Conservation (phyloP, 371 early-diverging fungal species). For the Mortierella sp. region DNA sequence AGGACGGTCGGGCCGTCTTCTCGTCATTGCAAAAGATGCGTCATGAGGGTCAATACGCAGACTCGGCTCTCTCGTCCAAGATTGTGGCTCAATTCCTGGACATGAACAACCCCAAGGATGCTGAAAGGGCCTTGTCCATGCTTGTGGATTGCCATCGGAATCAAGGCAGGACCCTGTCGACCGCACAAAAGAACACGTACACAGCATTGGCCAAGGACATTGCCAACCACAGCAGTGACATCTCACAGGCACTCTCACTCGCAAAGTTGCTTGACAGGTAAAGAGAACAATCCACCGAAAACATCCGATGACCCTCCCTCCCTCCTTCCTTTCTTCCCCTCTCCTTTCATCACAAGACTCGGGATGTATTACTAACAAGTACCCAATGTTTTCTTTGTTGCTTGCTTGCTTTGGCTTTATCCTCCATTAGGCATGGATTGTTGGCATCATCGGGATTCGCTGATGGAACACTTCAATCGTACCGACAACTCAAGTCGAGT, state of each 20-base stretch:
- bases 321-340: not conserved
- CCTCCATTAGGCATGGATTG: slow-evolving; percentile 29
- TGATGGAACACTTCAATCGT: slow-evolving; percentile 38
- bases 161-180: slow-evolving; percentile 29
- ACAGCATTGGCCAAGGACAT: slow-evolving; percentile 46
- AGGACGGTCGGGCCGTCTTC: slow-evolving; percentile 43
- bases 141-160: slow-evolving; percentile 45
- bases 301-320: not conserved
- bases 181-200: slow-evolving; percentile 33
- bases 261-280: slow-evolving; percentile 47
- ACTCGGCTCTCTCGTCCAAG: slow-evolving; percentile 30
- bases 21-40: slow-evolving; percentile 44
- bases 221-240: slow-evolving; percentile 48
- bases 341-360: too few relatives aligned
- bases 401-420: not conserved
- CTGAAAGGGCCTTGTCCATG: slow-evolving; percentile 44
- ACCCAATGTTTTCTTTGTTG: not conserved
- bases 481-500: slow-evolving; percentile 36
- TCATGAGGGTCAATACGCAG: slow-evolving; percentile 38
- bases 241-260: slow-evolving; percentile 48
- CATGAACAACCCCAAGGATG: slow-evolving; percentile 43
- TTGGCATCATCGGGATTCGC: slow-evolving; percentile 42
- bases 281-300: not conserved
- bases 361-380: too few relatives aligned
- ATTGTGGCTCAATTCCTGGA: slow-evolving; percentile 46